Evolutionary conservation across 495 filamentous ascomycete species (phyloP).

Genomic region (Glonium stellatum): DNA sequence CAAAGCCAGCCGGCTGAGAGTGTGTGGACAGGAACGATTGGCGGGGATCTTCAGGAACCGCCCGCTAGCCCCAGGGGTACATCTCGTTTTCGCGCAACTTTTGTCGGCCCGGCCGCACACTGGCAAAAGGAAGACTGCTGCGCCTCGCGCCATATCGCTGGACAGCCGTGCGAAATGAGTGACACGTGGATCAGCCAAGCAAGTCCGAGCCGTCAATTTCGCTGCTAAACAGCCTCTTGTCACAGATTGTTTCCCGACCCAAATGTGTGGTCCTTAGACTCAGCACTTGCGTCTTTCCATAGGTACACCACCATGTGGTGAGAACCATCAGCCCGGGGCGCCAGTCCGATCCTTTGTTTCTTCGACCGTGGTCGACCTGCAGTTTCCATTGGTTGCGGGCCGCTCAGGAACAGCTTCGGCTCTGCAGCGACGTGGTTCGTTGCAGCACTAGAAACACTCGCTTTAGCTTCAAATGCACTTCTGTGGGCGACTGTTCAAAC

Average conservation of each 20-base stretch:
- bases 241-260: neutral
- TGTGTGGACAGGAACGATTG: neutral
- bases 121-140: neutral
- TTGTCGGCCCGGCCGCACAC: neutral
- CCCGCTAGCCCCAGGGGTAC: neutral
- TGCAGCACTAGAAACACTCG: neutral
- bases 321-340: neutral
- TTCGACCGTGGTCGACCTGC: neutral
- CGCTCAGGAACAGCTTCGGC: neutral
- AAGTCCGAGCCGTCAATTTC: neutral
- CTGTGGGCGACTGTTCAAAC: neutral
- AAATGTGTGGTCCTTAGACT: neutral
- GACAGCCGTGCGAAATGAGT: neutral
- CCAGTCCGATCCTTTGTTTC: neutral
- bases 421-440: neutral
- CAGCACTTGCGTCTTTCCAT: neutral
- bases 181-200: slow-evolving; percentile 2
- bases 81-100: neutral
- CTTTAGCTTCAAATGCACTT: neutral
- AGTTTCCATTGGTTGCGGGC: neutral
- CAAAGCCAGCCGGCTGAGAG: neutral
- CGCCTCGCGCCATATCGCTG: neutral
- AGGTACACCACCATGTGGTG: neutral
- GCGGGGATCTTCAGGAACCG: slow-evolving; percentile 1
- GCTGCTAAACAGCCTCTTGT: neutral